phyloP scores from a whole-genome alignment of 1,284 basidiomycete species.

The Austroboletus niveus region DNA sequence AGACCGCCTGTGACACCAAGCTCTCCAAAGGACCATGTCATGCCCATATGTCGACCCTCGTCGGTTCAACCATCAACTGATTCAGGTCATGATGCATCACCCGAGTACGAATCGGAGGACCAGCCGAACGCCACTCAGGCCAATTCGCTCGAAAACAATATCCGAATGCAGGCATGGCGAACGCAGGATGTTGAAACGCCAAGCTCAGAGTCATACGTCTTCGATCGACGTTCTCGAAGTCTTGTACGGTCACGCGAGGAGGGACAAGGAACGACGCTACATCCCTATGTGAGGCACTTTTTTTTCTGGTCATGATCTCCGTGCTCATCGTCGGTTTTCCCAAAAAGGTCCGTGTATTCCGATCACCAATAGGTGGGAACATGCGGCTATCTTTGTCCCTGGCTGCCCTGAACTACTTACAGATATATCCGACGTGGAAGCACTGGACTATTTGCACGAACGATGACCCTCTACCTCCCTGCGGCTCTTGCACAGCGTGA shows the following conservation, averaged over 20 bases:
- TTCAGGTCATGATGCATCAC: conserved; percentile 30
- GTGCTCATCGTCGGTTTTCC: conserved; percentile 10
- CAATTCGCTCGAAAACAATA: conserved; percentile 25
- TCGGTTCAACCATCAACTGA: conserved; percentile 19
- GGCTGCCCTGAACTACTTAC: conserved; percentile 6
- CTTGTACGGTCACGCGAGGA: conserved; percentile 33
- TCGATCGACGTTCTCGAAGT: conserved; percentile 27
- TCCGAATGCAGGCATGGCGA: conserved; percentile 25
- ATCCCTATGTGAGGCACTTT: conserved; percentile 30
- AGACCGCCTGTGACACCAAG: conserved; percentile 7
- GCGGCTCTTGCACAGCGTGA: background rate
- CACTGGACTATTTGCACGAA: conserved; percentile 17
- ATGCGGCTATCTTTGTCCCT: background rate
- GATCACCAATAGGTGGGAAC: conserved; percentile 30
- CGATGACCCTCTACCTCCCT: conserved; percentile 17
- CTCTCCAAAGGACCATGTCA: conserved; percentile 26
- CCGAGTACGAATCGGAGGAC: conserved; percentile 31
- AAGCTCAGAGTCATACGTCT: conserved; percentile 27
- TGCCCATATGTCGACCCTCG: conserved; percentile 9
- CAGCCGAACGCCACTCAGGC: conserved; percentile 10
- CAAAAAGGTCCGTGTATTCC: conserved; percentile 28
- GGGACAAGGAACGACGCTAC: conserved; percentile 23
- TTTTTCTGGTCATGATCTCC: background rate
- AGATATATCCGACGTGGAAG: conserved; percentile 31
- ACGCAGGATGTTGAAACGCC: conserved; percentile 13